phyloP scores from a whole-genome alignment of 192 early-diverging fungal species.

The Dissophora ornata region DNA sequence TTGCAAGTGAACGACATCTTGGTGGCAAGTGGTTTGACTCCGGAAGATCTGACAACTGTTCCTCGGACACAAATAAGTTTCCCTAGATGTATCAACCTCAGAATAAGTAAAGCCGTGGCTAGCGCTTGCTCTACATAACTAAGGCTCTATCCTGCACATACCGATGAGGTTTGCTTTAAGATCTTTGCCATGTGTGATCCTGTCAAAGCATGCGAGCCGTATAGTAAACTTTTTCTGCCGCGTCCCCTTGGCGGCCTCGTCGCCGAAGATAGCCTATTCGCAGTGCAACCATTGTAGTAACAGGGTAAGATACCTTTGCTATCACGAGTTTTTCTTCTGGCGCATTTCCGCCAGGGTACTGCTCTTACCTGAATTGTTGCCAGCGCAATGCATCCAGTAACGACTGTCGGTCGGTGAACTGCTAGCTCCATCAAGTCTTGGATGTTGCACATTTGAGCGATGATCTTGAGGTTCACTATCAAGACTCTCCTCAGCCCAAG shows the following conservation, averaged over 20 bases:
- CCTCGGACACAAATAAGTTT: slow-evolving; percentile 78
- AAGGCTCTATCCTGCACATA: slow-evolving; percentile 34
- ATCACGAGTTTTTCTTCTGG: no score
- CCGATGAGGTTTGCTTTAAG: slow-evolving; percentile 81
- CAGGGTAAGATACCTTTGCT: no score
- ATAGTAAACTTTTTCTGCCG: slow-evolving; percentile 17
- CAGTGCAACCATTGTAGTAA: no score
- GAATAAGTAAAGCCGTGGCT: no score
- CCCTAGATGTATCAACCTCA: no score
- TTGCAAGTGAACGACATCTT: slow-evolving; percentile 74
- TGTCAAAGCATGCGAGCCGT: slow-evolving; percentile 27
- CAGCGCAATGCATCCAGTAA: slow-evolving; percentile 29
- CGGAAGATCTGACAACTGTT: slow-evolving; percentile 81
- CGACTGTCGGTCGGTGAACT: slow-evolving; percentile 13
- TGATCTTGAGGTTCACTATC: slow-evolving; percentile 26
- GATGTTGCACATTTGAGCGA: slow-evolving; percentile 22
- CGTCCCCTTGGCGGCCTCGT: slow-evolving; percentile 9
- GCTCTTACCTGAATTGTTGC: slow-evolving; percentile 30
- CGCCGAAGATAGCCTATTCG: slow-evolving; percentile 23
- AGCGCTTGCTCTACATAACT: no score
- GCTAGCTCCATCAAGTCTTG: slow-evolving; percentile 12
- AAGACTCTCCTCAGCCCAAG: slow-evolving; percentile 11
- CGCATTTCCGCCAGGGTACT: no score
- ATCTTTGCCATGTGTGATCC: slow-evolving; percentile 59
- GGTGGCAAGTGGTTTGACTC: slow-evolving; percentile 73